Conservation (phyloP, 257 asterid genomes). For the Gentiana dahurica region DNA sequence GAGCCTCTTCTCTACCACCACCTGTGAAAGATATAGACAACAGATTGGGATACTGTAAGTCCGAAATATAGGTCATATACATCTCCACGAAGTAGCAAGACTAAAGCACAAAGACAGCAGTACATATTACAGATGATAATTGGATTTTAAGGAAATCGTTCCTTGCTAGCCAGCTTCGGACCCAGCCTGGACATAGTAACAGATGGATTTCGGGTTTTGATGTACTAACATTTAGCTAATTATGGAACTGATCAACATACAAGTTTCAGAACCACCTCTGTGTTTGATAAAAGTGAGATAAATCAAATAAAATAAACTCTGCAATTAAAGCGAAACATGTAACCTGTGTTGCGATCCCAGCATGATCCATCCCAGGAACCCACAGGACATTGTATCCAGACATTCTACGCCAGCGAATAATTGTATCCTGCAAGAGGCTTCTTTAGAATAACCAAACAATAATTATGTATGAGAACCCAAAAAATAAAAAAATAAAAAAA, state of each 20-base stretch:
- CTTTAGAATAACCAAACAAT: too few relatives aligned
- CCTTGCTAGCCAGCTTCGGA: too few relatives aligned
- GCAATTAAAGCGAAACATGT: constrained; percentile 1
- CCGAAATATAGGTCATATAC: neutral
- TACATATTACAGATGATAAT: neutral
- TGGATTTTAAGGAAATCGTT: neutral
- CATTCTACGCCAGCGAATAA: constrained; percentile 95
- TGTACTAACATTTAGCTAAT: too few relatives aligned
- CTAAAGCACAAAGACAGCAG: neutral
- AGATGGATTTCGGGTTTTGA: too few relatives aligned
- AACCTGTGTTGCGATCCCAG: constrained; percentile 99
- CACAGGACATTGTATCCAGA: constrained; percentile 87
- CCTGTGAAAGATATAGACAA: constrained; percentile 30
- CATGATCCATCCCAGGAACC: constrained; percentile 98
- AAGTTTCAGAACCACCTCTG: too few relatives aligned
- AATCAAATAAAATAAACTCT: neutral
- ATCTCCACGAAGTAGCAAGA: neutral
- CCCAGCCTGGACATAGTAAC: too few relatives aligned
- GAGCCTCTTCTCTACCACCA: constrained; percentile 87
- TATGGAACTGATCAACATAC: too few relatives aligned
- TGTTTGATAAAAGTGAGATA: too few relatives aligned
- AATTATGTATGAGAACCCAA: too few relatives aligned
- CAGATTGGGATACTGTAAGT: neutral
- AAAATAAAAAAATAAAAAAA: too few relatives aligned
- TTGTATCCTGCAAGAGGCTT: constrained; percentile 52